Conservation (phyloP, 1,139 yeast genomes). For the Saccharomyces pastorianus region DNA sequence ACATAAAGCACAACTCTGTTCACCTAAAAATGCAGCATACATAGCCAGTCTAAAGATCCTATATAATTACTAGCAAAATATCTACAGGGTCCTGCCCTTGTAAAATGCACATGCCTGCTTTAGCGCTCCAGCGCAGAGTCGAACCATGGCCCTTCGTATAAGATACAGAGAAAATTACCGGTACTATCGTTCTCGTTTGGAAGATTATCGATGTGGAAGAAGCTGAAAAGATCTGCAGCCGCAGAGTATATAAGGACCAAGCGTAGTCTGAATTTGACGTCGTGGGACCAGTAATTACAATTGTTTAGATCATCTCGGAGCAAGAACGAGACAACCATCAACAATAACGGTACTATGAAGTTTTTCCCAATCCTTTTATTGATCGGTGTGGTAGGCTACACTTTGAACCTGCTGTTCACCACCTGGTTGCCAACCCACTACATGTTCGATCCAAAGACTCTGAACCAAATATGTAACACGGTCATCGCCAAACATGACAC, state of each 20-base stretch:
- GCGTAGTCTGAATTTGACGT: neutral
- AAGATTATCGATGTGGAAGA: neutral
- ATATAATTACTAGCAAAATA: neutral
- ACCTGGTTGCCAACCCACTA: constrained; percentile 68
- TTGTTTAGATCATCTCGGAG: neutral
- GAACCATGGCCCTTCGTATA: neutral
- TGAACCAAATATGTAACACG: constrained; percentile 44
- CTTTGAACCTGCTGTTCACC: constrained; percentile 40
- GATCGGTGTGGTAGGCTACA: constrained; percentile 15
- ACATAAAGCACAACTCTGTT: neutral
- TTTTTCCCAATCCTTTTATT: constrained; percentile 20
- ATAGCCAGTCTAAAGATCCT: neutral
- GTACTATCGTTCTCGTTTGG: constrained; percentile 1
- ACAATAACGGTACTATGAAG: constrained; percentile 19
- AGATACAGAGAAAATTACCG: neutral
- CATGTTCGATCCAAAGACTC: constrained; percentile 40
- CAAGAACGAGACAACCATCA: neutral
- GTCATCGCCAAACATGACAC: constrained; percentile 46
- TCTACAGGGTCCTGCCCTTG: neutral
- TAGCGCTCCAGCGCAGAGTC: neutral
- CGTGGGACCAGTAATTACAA: too few relatives aligned
- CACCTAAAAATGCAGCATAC: too few relatives aligned
- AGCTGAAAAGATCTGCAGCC: neutral
- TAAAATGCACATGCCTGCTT: neutral
- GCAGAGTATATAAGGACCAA: neutral